phyloP scores from a whole-genome alignment of 176 grass and related monocot species.

The Aegilops sharonensis region DNA sequence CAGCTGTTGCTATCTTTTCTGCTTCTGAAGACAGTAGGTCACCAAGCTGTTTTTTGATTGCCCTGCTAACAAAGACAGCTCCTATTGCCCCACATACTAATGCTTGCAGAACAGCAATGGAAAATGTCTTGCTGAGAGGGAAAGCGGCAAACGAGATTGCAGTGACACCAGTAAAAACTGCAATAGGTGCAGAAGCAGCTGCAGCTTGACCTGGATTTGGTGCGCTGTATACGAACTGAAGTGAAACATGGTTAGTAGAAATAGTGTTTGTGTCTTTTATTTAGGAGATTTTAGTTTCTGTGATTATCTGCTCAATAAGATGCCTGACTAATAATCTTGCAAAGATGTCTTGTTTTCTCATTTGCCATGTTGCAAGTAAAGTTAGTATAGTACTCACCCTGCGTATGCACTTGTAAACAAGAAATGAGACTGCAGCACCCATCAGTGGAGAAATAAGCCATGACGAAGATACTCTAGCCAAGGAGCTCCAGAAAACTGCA shows the following conservation, averaged over 20 bases:
- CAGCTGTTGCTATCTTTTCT: slow-evolving; percentile 45
- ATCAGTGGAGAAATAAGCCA: slow-evolving; percentile 96
- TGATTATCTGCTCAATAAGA: background rate
- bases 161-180: slow-evolving; percentile 81
- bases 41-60: slow-evolving; percentile 76
- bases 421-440: slow-evolving; percentile 83
- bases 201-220: slow-evolving; percentile 97
- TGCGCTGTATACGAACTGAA: slow-evolving; percentile 96
- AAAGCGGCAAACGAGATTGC: slow-evolving; percentile 89
- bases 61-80: slow-evolving; percentile 65
- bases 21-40: slow-evolving; percentile 79
- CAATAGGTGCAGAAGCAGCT: slow-evolving; percentile 85
- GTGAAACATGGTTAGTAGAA: slow-evolving; percentile 31
- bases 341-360: background rate
- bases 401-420: slow-evolving; percentile 96
- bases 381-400: slow-evolving; percentile 54
- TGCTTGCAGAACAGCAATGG: slow-evolving; percentile 68
- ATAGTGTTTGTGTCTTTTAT: slow-evolving; percentile 2
- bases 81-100: slow-evolving; percentile 74
- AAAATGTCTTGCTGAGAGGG: slow-evolving; percentile 70
- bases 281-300: slow-evolving; percentile 1
- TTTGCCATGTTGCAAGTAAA: slow-evolving; percentile 26
- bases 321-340: background rate
- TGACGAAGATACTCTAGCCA: slow-evolving; percentile 94
- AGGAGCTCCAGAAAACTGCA: slow-evolving; percentile 90